Evolutionary conservation across 1,139 yeast genomes (phyloP), one percentile per base, ranked within the genome.

Genomic region (Candida labiduridarum): DNA sequence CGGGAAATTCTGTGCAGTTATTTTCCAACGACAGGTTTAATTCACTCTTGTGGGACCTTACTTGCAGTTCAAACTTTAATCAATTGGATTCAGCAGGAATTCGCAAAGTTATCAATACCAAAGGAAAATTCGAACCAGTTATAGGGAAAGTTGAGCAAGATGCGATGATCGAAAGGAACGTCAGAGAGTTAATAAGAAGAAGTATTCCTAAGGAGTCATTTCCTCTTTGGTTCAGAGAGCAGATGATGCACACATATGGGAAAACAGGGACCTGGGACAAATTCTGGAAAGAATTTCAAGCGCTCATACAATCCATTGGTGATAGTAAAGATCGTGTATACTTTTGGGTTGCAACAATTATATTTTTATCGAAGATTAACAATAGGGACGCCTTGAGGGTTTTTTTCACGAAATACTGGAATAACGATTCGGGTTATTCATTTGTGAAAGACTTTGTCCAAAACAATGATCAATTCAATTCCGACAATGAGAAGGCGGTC

Each of bases 241-340:
- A 72, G 19, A 59, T 71, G 14, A 64, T 76, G 44, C 65, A 66
- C 51, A 66, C 74, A 1, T 73, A 68, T 50, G 81, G 80, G 1
- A 74, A 72, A 52, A 65, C 75, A 14, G 69, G 70, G 2, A 60
- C 69, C 34, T 75, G 79, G 79, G 52, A 53, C 2, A 58, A 60
- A 41, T 76, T 76, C 58, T 76, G 80, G 80, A 55, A 55, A n/a
- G 65, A 70, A 45, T 75, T 79, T 79, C 66, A 71, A 22, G 51
- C 56, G 1, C 47, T 56, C 12, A 45, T 49, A 27, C 54, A 51
- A 40, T 41, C 44, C 2, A 36, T 52, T 12, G 35, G 31, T 16
- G 38, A 36, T 2, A 48, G 50, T 11, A n/a, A 43, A 9, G 49
- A 45, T 10, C 51, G 57, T 11, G 11, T 68, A 19, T 54, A 56